Evolutionary conservation across 2,329 filamentous ascomycete genomes (phyloP).

Genomic region (Epichloe gansuensis): DNA sequence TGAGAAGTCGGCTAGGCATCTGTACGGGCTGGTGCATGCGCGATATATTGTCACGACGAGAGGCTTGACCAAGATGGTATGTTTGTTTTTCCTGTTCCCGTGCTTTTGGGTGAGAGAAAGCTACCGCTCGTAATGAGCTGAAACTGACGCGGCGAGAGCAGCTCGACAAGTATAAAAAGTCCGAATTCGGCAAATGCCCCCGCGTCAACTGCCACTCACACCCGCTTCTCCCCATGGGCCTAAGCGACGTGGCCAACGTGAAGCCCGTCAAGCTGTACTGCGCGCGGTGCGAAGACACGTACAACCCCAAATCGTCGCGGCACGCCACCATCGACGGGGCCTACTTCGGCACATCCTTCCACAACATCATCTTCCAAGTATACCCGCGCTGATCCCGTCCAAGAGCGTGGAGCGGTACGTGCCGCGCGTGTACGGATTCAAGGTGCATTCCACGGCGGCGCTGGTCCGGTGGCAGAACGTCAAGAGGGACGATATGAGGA

Average conservation of each 20-base stretch:
- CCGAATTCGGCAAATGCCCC: slow-evolving; percentile 95
- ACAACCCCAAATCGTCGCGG: slow-evolving; percentile 95
- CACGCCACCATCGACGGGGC: slow-evolving; percentile 93
- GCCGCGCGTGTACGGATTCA: slow-evolving; percentile 88
- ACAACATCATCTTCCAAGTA: slow-evolving; percentile 98
- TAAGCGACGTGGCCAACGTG: slow-evolving; percentile 75
- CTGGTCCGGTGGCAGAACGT: slow-evolving; percentile 84
- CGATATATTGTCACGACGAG: slow-evolving; percentile 94
- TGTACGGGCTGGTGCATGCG: slow-evolving; percentile 93
- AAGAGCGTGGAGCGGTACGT: slow-evolving; percentile 82
- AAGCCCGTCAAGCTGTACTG: slow-evolving; percentile 97
- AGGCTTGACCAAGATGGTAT: slow-evolving; percentile 90
- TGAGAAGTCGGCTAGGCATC: slow-evolving; percentile 88
- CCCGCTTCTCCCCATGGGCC: slow-evolving; percentile 86
- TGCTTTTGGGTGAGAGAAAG: neutral
- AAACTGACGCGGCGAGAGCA: slow-evolving; percentile 23
- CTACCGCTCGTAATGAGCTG: neutral
- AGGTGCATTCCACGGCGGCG: slow-evolving; percentile 80
- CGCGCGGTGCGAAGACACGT: slow-evolving; percentile 91
- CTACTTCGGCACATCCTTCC: slow-evolving; percentile 96
- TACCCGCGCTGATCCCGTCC: slow-evolving; percentile 75
- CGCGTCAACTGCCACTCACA: slow-evolving; percentile 91
- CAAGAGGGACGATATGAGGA: slow-evolving; percentile 71
- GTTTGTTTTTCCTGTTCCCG: slow-evolving; percentile 11
- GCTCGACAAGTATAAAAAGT: slow-evolving; percentile 98